phyloP scores from a whole-genome alignment of 2,329 filamentous ascomycete genomes.

The Neonectria magnoliae region DNA sequence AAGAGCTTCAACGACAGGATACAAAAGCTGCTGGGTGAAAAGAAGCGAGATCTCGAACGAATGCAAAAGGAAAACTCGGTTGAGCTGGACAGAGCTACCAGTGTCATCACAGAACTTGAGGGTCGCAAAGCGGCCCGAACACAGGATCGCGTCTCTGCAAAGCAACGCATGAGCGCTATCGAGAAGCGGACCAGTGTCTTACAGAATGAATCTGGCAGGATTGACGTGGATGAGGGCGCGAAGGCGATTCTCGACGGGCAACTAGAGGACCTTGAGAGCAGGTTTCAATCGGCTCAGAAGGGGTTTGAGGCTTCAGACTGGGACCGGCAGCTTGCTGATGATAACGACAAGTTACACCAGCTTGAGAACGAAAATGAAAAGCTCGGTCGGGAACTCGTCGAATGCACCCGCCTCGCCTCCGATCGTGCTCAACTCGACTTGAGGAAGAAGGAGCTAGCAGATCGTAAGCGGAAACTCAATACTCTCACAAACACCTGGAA shows the following conservation, averaged over 20 bases:
- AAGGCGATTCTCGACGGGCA: slow-evolving; percentile 81
- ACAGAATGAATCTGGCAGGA: slow-evolving; percentile 74
- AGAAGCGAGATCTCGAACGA: slow-evolving; percentile 80
- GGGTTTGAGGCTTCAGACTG: slow-evolving; percentile 72
- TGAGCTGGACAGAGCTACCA: slow-evolving; percentile 80
- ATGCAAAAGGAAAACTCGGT: slow-evolving; percentile 76
- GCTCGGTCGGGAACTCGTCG: slow-evolving; percentile 82
- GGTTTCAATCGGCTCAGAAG: slow-evolving; percentile 70
- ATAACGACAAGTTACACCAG: slow-evolving; percentile 71
- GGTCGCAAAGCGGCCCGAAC: slow-evolving; percentile 76
- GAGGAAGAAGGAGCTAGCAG: slow-evolving; percentile 80
- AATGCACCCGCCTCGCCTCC: slow-evolving; percentile 81
- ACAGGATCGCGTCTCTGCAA: slow-evolving; percentile 79
- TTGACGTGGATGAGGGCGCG: slow-evolving; percentile 86
- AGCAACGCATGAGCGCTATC: slow-evolving; percentile 76
- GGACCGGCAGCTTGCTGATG: slow-evolving; percentile 75
- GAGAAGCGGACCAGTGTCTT: slow-evolving; percentile 74
- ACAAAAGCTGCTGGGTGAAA: slow-evolving; percentile 78
- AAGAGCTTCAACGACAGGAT: slow-evolving; percentile 81
- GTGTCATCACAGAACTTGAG: slow-evolving; percentile 76
- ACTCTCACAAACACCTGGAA: slow-evolving; percentile 81
- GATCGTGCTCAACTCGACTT: slow-evolving; percentile 87
- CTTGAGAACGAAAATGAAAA: slow-evolving; percentile 78
- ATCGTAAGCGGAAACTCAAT: slow-evolving; percentile 77
- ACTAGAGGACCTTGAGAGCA: slow-evolving; percentile 73